Conservation (phyloP, 768 basidiomycete genomes). For the Ephemerocybe angulata region DNA sequence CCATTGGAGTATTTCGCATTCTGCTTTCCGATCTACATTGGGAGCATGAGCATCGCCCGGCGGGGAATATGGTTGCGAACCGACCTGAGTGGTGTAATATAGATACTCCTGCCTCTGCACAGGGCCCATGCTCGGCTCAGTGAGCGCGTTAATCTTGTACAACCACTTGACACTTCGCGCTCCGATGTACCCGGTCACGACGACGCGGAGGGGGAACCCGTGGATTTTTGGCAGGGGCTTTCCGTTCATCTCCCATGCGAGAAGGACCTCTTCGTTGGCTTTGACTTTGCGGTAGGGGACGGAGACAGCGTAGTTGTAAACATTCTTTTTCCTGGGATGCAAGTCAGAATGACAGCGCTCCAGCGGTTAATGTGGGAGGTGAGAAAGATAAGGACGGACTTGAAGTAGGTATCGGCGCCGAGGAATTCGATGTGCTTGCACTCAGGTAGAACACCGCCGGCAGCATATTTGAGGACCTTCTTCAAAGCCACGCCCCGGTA, state of each 20-base stretch:
- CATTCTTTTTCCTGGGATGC: conserved; percentile 30
- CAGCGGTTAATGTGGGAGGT: background rate
- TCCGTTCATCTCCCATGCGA: conserved; percentile 54
- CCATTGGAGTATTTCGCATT: conserved; percentile 50
- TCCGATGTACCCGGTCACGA: conserved; percentile 53
- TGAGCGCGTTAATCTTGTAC: conserved; percentile 47
- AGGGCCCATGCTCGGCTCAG: conserved; percentile 46
- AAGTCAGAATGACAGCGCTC: background rate
- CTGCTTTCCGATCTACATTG: conserved; percentile 46
- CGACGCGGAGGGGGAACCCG: conserved; percentile 46
- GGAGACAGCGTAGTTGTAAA: conserved; percentile 43
- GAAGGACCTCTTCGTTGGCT: conserved; percentile 43
- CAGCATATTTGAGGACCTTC: conserved; percentile 50
- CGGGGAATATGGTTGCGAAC: conserved; percentile 2
- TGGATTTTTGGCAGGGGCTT: conserved; percentile 48
- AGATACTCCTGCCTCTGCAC: conserved; percentile 53
- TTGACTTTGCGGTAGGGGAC: conserved; percentile 48
- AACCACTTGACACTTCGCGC: conserved; percentile 55
- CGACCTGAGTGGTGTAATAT: conserved; percentile 47
- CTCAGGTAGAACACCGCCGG: conserved; percentile 46
- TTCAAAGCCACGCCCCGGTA: conserved; percentile 52
- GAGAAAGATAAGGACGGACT: conserved; percentile 25
- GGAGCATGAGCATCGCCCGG: background rate
- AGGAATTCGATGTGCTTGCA: conserved; percentile 53
- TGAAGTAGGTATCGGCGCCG: conserved; percentile 57